These are phyloP conservation scores for Diplodia mutila DNA, from an alignment of 2,329 filamentous ascomycete genomes.

Conservation along the genomic window DNA sequence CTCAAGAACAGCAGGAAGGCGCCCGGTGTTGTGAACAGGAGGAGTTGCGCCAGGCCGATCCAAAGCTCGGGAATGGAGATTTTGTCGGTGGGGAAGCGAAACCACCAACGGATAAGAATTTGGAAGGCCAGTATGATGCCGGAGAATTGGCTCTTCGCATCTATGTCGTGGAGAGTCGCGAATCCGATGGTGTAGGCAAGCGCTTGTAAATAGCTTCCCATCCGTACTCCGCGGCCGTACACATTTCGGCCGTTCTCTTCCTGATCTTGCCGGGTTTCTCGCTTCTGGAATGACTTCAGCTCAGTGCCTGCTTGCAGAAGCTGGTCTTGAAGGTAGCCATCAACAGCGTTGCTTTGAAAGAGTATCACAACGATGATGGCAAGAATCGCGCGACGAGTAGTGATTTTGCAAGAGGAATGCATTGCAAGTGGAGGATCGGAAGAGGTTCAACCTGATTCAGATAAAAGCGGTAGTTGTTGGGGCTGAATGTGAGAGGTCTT, in stretches of 20 bases:
- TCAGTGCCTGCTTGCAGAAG: background rate
- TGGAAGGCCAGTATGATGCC: slow-evolving; percentile 5
- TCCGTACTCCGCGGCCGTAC: background rate
- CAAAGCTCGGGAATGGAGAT: slow-evolving; percentile 10
- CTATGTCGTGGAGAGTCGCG: background rate
- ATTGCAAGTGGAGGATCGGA: background rate
- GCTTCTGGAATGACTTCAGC: background rate
- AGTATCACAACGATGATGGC: background rate
- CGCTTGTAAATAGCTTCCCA: background rate
- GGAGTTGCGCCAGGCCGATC: slow-evolving; percentile 8
- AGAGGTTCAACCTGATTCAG: too few relatives aligned
- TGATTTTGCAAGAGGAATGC: background rate
- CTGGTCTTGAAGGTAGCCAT: background rate
- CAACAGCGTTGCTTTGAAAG: background rate
- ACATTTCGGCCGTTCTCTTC: background rate
- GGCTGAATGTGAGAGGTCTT: too few relatives aligned
- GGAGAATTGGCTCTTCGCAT: slow-evolving; percentile 8
- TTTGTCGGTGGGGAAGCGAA: background rate
- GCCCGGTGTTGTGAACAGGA: background rate
- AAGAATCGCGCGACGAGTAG: background rate
- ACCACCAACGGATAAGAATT: background rate
- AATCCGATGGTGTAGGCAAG: background rate
- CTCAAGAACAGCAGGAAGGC: background rate
- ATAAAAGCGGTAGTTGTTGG: too few relatives aligned
- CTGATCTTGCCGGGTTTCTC: background rate